These are phyloP conservation scores for Maudiozyma pseudohumilis DNA, from an alignment of 805 yeast species.

Conservation along the genomic window DNA sequence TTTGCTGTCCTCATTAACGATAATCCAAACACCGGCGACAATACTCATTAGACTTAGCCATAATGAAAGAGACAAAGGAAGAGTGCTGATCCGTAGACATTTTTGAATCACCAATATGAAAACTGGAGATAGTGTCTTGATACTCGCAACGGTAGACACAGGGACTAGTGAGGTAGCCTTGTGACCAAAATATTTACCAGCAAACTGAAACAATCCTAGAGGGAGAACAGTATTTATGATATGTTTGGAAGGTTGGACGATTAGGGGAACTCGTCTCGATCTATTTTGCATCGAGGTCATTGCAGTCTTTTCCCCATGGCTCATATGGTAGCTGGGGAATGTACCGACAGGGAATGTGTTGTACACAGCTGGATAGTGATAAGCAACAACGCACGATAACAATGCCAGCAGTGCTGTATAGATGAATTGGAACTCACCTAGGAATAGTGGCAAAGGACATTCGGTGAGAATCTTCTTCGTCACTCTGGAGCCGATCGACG, in stretches of 20 bases:
- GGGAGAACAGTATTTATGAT: constrained; percentile 47
- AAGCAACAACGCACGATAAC: constrained; percentile 30
- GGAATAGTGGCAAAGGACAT: constrained; percentile 51
- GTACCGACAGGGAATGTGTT: constrained; percentile 43
- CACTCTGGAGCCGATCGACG: constrained; percentile 55
- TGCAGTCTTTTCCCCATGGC: constrained; percentile 10
- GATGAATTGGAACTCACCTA: constrained; percentile 55
- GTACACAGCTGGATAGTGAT: constrained; percentile 25
- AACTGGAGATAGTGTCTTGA: constrained; percentile 59
- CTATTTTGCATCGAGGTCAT: background rate
- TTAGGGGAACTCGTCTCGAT: constrained; percentile 3
- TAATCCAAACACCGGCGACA: constrained; percentile 25
- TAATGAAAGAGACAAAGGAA: constrained; percentile 8
- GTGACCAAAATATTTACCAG: constrained; percentile 53
- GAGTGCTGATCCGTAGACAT: constrained; percentile 19
- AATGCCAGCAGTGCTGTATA: constrained; percentile 39
- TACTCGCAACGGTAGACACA: constrained; percentile 58
- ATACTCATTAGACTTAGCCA: constrained; percentile 20
- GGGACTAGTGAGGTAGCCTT: constrained; percentile 58
- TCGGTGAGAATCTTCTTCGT: constrained; percentile 46
- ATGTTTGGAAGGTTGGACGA: constrained; percentile 29
- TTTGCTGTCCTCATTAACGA: constrained; percentile 19
- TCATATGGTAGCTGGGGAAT: constrained; percentile 33
- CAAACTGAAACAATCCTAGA: constrained; percentile 54
- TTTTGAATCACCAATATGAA: constrained; percentile 50